phyloP scores from a whole-genome alignment of 2,329 filamentous ascomycete genomes.

The Penicillium sp. region DNA sequence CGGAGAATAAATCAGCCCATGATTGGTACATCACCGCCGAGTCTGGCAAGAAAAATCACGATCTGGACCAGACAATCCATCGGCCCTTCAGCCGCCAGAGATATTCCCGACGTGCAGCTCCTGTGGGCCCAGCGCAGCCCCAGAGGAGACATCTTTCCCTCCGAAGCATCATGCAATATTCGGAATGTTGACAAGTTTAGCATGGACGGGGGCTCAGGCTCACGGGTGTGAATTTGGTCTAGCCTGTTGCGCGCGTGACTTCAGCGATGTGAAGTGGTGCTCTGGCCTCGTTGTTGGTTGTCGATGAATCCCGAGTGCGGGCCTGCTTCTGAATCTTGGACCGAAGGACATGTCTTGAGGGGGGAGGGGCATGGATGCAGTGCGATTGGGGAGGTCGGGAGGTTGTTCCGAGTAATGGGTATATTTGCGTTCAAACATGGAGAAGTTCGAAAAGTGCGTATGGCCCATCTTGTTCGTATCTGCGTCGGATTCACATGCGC shows the following conservation, averaged over 20 bases:
- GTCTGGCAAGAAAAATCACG: slow-evolving; percentile 11
- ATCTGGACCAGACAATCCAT: slow-evolving; percentile 15
- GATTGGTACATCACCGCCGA: slow-evolving; percentile 15
- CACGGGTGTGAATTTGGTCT: background rate
- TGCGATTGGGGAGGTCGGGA: background rate
- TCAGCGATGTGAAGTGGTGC: background rate
- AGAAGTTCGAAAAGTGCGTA: too few relatives aligned
- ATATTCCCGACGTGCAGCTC: slow-evolving; percentile 11
- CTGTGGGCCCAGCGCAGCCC: background rate
- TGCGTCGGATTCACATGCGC: too few relatives aligned
- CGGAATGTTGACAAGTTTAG: background rate
- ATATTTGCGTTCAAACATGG: background rate
- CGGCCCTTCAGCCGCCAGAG: slow-evolving; percentile 10
- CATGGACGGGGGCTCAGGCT: background rate
- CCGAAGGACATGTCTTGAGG: background rate
- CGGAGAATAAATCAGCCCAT: slow-evolving; percentile 16
- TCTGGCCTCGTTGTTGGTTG: background rate
- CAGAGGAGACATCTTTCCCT: background rate
- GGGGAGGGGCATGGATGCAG: background rate
- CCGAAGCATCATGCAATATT: background rate
- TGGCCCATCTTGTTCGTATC: background rate
- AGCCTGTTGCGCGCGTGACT: background rate
- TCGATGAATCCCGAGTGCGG: background rate
- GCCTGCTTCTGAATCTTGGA: background rate
- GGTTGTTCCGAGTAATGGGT: background rate